Evolutionary conservation across 2,329 filamentous ascomycete species (phyloP).

Genomic region (Colletotrichum noveboracense): DNA sequence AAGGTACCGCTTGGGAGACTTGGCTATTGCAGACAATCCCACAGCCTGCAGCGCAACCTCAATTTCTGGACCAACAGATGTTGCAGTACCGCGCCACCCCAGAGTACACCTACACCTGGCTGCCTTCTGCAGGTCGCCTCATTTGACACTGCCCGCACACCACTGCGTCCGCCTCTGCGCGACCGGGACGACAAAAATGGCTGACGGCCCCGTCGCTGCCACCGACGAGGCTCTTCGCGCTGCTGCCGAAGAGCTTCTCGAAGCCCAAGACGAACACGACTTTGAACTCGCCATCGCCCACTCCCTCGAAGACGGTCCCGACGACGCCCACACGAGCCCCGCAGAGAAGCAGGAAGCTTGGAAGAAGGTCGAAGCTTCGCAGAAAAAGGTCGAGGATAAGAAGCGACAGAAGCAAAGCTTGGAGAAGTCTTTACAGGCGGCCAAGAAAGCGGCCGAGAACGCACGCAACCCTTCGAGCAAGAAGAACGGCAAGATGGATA

Average conservation of each 20-base stretch:
- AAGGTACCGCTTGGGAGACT: neutral
- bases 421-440: neutral
- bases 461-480: neutral
- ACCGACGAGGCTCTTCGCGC: neutral
- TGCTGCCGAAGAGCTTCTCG: constrained; percentile 1
- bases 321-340: neutral
- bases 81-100: constrained; percentile 12
- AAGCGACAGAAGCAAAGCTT: neutral
- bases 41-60: constrained; percentile 11
- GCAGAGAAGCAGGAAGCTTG: neutral
- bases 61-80: constrained; percentile 3
- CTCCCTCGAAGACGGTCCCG: neutral
- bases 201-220: neutral
- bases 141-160: neutral
- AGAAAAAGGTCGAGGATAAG: neutral
- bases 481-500: neutral
- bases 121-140: constrained; percentile 18
- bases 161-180: neutral
- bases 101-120: neutral
- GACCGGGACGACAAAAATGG: neutral
- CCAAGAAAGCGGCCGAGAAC: neutral
- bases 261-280: constrained; percentile 7
- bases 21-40: neutral
- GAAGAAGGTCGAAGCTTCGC: neutral
- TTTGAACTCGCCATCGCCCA: neutral